Conservation (phyloP, 805 yeast genomes). For the Wickerhamomyces hampshirensis region DNA sequence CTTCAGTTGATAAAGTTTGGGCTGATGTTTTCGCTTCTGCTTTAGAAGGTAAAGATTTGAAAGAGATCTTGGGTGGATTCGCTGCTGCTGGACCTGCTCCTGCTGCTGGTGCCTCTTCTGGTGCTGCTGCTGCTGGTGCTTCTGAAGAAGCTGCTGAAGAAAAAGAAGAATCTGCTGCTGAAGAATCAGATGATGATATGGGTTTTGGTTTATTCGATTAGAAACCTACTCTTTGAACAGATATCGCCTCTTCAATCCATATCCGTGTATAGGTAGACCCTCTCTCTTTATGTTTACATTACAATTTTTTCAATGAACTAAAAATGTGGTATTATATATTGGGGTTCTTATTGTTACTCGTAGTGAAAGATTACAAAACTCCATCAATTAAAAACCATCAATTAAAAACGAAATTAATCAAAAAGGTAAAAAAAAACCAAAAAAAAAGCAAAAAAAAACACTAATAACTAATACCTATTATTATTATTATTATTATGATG, state of each 20-base stretch:
- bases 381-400: too few species aligned
- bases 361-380: too few species aligned
- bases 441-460: too few species aligned
- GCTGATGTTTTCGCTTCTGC: conserved; percentile 81
- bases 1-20: conserved; percentile 73
- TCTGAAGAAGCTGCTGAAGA: conserved; percentile 56
- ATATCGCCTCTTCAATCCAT: too few species aligned
- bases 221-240: conserved; percentile 19
- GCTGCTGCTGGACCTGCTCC: conserved; percentile 47
- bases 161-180: conserved; percentile 54
- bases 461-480: too few species aligned
- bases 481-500: too few species aligned
- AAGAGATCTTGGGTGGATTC: conserved; percentile 59
- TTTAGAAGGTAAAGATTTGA: conserved; percentile 72
- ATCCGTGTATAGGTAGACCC: too few species aligned
- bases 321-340: too few species aligned
- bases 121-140: conserved; percentile 41
- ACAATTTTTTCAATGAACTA: background rate
- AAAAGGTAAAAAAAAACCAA: too few species aligned
- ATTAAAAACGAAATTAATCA: too few species aligned
- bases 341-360: too few species aligned
- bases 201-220: conserved; percentile 91
- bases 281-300: too few species aligned
- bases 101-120: conserved; percentile 44
- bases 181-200: conserved; percentile 80